Evolutionary conservation across 768 basidiomycete species (phyloP), one percentile per base, ranked within the genome.

Genomic region (Rhizopogon sp.): DNA sequence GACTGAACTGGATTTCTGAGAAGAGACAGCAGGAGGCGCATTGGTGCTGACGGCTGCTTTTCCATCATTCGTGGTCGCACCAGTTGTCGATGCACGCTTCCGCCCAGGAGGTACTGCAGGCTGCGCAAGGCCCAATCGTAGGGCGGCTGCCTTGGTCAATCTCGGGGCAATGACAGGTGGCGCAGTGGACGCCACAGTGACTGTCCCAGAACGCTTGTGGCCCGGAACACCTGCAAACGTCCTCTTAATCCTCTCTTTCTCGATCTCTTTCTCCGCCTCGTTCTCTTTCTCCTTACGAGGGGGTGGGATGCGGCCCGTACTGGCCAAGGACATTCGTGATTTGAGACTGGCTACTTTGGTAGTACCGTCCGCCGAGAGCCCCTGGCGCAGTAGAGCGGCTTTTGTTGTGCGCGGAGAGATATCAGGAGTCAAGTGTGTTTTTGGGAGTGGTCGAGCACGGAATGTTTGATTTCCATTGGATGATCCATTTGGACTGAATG

Each of bases 141-240:
- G 71, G 10, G 87, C 76, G 2, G 90, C 86, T 3, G 90, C 88
- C 31, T 82, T 81, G 1, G 87, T 86, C 84, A 90, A 83, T 42
- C 87, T 75, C 1, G 90, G 90, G 0, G 84, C 79, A 43, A 91
- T 82, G 3, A 66, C 65, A 5, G 90, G 90, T 2, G 90, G 80
- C 14, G 83, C 83, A 20, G 86, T 90, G 20, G 85, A 87, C 13
- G 90, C 85, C 8, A 93, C 91, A 0, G 72, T 54, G 50, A 93
- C 88, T 6, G 79, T 80, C 59, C 76, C 81, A 0, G 76, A 46
- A 14, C 90, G 85, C 64, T 90, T 91, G 68, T 93, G 91, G 0
- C 90, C 90, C 0, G 90, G 91, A 3, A 92, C 84, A 57, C 88
- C 84, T 22, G 79, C 78, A 66, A 92, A 93, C 13, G 84, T 87